Base-by-base conservation (phyloP, 106 monocot genomes). In the Iris macrosiphon region DNA sequence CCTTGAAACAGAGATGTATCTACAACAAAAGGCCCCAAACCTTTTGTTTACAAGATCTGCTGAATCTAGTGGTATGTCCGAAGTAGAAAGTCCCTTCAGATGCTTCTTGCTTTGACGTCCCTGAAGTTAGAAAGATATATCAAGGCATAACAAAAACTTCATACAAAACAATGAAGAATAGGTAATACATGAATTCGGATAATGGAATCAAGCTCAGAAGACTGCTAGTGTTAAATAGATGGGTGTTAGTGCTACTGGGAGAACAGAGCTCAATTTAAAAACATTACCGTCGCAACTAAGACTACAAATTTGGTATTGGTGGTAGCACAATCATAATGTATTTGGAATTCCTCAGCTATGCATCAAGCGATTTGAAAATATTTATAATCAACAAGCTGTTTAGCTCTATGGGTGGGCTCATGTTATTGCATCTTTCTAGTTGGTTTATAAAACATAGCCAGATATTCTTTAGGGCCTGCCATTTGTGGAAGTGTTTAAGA, bases 41-140 rank as follows among this genome's bases (percentile, higher is more conserved):
- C 78, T 23, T 49, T 68, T 30, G 3, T 42, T 19, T 22, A 46
- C 49, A 13, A 33, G 55, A 55, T 49, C 35, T 11, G 49, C 28
- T 20, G 68, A 59, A 39, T 56, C 33, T 17, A 9, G 22, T 37
- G 31, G 16, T 13, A 51, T 32, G 4, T 57, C 50, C 17, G 62
- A 44, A 57, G 7, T 31, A 15, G 4, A 61, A 45, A 31, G 15
- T 20, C 42, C 56, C 31, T 59, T 49, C 2, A 40, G 17, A 17
- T 45, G 55, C 55, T 72, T 78, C 52, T 38, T 63, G 43, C 43
- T 78, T 24, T 32, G 47, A 13, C 68, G 78, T 30, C 66, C 62
- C 78, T 78, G 57, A 34, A 72, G 31, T 34, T 21, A 51, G 12
- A 15, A 7, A 58, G 34, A 57, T 35, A 2, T 38, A 18, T 8